Conservation (phyloP, 352 stramenopile species). For the Phytophthora capsici region DNA sequence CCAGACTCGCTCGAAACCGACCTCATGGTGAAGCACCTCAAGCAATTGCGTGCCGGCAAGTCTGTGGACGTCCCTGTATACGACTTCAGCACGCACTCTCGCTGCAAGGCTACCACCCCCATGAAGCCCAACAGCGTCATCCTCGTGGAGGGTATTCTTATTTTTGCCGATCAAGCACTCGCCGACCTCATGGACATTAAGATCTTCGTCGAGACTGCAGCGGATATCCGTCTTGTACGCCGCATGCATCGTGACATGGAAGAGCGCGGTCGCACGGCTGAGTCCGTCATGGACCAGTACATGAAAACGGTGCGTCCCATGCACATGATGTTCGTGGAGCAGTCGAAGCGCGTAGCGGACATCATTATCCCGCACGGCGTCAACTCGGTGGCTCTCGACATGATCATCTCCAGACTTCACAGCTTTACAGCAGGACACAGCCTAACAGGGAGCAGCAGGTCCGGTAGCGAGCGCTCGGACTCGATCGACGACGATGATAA, state of each 20-base stretch:
- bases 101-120: conserved; percentile 70
- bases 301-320: conserved; percentile 97
- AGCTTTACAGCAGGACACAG: conserved; percentile 64
- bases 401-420: conserved; percentile 92
- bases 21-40: conserved; percentile 93
- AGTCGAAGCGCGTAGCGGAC: conserved; percentile 95
- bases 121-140: conserved; percentile 94
- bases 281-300: conserved; percentile 97
- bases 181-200: conserved; percentile 96
- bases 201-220: conserved; percentile 96
- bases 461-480: conserved; percentile 54
- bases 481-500: conserved; percentile 47
- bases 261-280: conserved; percentile 94
- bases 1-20: conserved; percentile 96
- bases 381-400: conserved; percentile 94
- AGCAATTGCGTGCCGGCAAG: conserved; percentile 85
- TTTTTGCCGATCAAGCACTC: conserved; percentile 93
- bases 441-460: conserved; percentile 47
- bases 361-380: conserved; percentile 95
- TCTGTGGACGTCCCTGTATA: conserved; percentile 94
- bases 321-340: conserved; percentile 98
- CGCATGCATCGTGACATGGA: conserved; percentile 93
- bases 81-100: conserved; percentile 95
- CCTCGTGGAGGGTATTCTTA: conserved; percentile 97
- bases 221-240: conserved; percentile 95